These are phyloP conservation scores for Solanum corneliomulleri DNA, from an alignment of 257 asterid genomes.

Conservation along the genomic window DNA sequence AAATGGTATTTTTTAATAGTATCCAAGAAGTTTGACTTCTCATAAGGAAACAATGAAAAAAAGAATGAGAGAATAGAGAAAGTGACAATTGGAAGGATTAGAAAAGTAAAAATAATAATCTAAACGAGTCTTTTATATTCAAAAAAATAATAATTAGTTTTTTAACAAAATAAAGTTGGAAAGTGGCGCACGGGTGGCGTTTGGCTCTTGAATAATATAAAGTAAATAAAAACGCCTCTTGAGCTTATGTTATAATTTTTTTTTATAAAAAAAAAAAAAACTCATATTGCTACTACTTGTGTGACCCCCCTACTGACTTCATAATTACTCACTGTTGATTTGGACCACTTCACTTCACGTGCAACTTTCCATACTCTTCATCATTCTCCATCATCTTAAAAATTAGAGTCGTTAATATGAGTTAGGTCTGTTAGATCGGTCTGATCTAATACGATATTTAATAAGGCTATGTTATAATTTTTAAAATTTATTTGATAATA, in stretches of 20 bases:
- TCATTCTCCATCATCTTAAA: neutral
- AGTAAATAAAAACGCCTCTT: neutral
- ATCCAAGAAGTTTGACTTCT: neutral
- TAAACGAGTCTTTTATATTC: neutral
- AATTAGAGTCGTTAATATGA: neutral
- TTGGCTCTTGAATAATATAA: neutral
- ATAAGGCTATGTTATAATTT: accelerated
- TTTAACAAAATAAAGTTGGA: neutral
- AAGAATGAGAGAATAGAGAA: neutral
- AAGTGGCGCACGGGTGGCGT: neutral
- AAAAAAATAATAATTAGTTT: neutral
- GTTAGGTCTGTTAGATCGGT: accelerated
- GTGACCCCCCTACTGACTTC: neutral
- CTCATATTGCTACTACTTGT: neutral
- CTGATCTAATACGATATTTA: accelerated
- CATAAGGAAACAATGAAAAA: neutral
- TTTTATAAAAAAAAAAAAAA: too few species aligned
- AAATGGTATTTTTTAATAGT: neutral
- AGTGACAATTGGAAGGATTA: neutral
- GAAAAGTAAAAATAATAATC: neutral
- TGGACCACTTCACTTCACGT: neutral
- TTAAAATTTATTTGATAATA: too few species aligned
- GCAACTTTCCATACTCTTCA: neutral
- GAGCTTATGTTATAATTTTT: neutral
- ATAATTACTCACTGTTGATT: neutral